Base-by-base conservation (phyloP, 208 protist species). In the Trypanosomatidae sp. region DNA sequence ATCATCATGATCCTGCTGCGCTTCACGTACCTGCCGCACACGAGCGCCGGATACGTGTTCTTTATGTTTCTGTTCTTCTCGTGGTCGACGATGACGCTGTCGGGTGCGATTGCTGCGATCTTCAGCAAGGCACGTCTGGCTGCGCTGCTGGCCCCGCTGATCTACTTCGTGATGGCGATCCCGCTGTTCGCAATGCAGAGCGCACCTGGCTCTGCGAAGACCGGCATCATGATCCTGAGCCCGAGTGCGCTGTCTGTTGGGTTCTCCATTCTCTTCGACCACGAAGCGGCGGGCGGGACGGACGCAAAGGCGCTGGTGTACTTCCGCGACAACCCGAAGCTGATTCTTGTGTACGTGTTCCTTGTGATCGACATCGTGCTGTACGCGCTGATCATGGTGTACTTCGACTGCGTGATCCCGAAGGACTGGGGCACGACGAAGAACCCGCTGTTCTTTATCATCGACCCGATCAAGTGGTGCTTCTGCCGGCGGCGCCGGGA, bases 401-500 rank as follows among this genome's bases (percentile, higher is more conserved):
- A 96, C 78, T 67, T 96, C 25, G 91, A 96, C 52, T 52, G 36
- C 7, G 89, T 96, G 28, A 73, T 94, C 39, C 91, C 89, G 25
- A 77, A 80, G 69, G 80, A 88, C 39, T 88, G 80, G 82, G 91
- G 91, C n/a, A 82, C 83, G 25, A 68, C 62, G 10, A 83, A 81
- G 69, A 64, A 89, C 73, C 86, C 85, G 44, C 69, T 90, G 36
- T 94, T 95, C 79, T 91, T 88, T 55, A 76, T 91, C 52, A 60
- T 88, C 25, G 82, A 88, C 59, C 80, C 83, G 3, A 70, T 81
- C 60, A 55, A 67, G 10, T 72, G 71, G 70, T 87, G 73, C 73
- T 71, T 47, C 69, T 33, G 67, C 76, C 88, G 87, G 33, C 66
- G n/a, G n/a, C n/a, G n/a, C n/a, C n/a, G n/a, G n/a, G n/a, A n/a